Evolutionary conservation across 1,139 yeast species (phyloP).

Genomic region (Candida albicans): DNA sequence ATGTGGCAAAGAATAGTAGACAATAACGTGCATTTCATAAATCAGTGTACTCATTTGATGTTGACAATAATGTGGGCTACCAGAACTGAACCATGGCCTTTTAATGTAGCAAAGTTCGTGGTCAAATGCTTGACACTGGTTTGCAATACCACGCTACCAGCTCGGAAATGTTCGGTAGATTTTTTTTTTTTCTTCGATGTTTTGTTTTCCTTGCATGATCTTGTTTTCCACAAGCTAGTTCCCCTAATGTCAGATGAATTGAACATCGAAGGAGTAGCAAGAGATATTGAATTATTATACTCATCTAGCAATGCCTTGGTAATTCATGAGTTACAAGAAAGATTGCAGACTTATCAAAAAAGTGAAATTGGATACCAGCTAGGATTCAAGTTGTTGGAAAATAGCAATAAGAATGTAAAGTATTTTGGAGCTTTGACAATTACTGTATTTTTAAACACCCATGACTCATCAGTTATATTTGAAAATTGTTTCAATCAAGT

Average conservation of each 20-base stretch:
- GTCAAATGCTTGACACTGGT: too few relatives aligned
- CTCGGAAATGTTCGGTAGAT: too few relatives aligned
- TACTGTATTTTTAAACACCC: constrained; percentile 54
- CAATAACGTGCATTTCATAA: too few relatives aligned
- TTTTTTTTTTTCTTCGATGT: neutral
- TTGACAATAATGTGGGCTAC: too few relatives aligned
- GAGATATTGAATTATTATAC: constrained; percentile 40
- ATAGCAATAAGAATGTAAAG: constrained; percentile 49
- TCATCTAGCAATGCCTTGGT: constrained; percentile 41
- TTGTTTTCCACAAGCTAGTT: neutral
- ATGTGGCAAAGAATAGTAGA: too few relatives aligned
- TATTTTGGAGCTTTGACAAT: constrained; percentile 76
- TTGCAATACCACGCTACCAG: too few relatives aligned
- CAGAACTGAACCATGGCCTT: too few relatives aligned
- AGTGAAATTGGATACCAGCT: constrained; percentile 49
- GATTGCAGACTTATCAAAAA: constrained; percentile 55
- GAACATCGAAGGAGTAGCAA: neutral
- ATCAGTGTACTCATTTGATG: too few relatives aligned
- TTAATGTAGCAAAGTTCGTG: too few relatives aligned
- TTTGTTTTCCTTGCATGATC: neutral
- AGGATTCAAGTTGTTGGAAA: constrained; percentile 48
- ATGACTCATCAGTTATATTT: constrained; percentile 5
- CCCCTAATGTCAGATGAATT: neutral
- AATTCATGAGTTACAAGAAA: constrained; percentile 49
- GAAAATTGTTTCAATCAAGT: constrained; percentile 12